Evolutionary conservation across 148 eudicot genomes (phyloP), one percentile per base, ranked within the genome.

Genomic region (Silene uniflora): DNA sequence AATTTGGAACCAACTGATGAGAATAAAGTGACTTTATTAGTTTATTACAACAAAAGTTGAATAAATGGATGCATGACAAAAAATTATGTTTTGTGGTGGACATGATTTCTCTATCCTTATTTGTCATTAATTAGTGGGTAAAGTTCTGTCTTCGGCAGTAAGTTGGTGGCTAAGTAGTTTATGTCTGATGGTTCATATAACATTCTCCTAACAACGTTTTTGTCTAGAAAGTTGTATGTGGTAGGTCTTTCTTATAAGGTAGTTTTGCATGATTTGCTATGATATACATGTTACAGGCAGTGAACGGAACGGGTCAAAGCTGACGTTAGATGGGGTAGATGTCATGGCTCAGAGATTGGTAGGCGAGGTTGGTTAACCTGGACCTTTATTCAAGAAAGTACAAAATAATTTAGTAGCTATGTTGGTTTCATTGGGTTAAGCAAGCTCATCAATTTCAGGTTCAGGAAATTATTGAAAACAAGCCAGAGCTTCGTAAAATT

Each of bases 301-400:
- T 81, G 86, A 93, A 84, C 77, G 85, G 42, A 96, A 96, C 82
- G 86, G 76, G 67, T 85, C 92, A 23, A 80, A 27, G 44, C 83
- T 85, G 77, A 87, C 98, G 66, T 75, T 96, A 71, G 98, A 96
- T 85, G 99, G 99, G 54, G 95, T 96, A 52, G 99, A 96, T 81
- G 93, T 96, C 77, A 96, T 91, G 98, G 99, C 95, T 62, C 89
- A 89, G 52, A 89, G 99, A 69, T 84, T 96, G 81, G 91, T 90
- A 17, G 88, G 82, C 65, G 99, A 96, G 99, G 99, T 92, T 76
- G 64, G 84, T 81, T 76, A 79, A 52, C 60, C 39, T 63, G 52
- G 6, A 54, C 27, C 35, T 74, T 25, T 67, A 18, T 56, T 73
- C n/a, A n/a, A n/a, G 46, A n/a, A 46, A 69, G 49, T 67, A 67